Conservation (phyloP, 2,329 filamentous ascomycete species). For the Bertia moriformis region DNA sequence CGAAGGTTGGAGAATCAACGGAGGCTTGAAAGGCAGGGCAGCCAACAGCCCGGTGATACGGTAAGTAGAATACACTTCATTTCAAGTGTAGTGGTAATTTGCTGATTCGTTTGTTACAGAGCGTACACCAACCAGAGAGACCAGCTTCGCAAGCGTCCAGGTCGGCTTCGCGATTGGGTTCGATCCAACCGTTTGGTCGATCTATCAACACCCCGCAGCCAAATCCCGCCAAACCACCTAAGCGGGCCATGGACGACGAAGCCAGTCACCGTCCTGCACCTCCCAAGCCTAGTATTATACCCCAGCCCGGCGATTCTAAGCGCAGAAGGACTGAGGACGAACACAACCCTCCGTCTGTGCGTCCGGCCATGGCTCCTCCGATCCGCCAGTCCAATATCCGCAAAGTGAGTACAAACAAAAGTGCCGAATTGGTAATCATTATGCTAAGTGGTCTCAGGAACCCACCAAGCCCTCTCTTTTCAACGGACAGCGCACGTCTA, state of each 20-base stretch:
- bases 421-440: slow-evolving; percentile 49
- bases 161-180: background rate
- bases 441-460: no score
- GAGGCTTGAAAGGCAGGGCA: slow-evolving; percentile 1
- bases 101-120: no score
- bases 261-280: background rate
- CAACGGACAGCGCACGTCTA: slow-evolving; percentile 48
- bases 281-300: background rate
- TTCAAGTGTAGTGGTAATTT: no score
- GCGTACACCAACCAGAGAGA: background rate
- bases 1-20: background rate
- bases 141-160: background rate
- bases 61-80: no score
- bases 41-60: background rate
- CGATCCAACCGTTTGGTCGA: background rate
- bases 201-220: background rate
- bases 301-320: slow-evolving; percentile 46
- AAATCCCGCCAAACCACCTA: background rate
- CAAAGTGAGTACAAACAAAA: slow-evolving; percentile 17
- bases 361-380: slow-evolving; percentile 61
- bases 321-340: slow-evolving; percentile 63
- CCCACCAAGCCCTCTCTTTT: slow-evolving; percentile 43
- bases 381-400: slow-evolving; percentile 65
- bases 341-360: slow-evolving; percentile 40
- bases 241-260: background rate